Base-by-base conservation (phyloP, 1,284 basidiomycete genomes). In the Puccinia coronata region DNA sequence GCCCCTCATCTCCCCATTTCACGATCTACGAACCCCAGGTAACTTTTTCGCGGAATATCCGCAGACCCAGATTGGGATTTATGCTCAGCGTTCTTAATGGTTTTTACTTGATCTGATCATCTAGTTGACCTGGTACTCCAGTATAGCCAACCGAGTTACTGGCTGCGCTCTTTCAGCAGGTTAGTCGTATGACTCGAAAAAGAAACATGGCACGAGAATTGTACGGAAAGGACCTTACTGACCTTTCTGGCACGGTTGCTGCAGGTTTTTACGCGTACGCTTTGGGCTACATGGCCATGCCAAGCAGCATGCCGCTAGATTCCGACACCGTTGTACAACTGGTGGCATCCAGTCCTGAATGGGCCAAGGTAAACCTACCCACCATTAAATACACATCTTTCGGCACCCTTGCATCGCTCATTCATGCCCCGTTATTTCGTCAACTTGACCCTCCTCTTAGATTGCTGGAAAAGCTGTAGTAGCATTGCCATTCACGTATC, bases 11-110 rank as follows among this genome's bases (percentile, higher is more conserved):
- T 84, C 96, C 97, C 31, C 95, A 98, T 87, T 92, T 96, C 84
- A 93, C 93, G 71, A 98, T 98, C 87, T 99, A 98, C 88, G 93
- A 97, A 87, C 95, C 94, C 28, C 96, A 98, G 87, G 87, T 95
- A 2, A 53, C 12, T 23, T 6, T 1, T 49, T 70, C 25, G n/a
- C 55, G 25, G 59, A 47, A 84, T 82, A 49, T 84, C 61, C 83
- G 84, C 25, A n/a, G 20, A 16, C 20, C 12, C 23, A 63, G 1
- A 25, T 34, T 25, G 25, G n/a, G n/a, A 51, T 51, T 55, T 67
- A 28, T 34, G 23, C 47, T 49, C 28, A 51, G 39, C 47, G 8
- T 67, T 23, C 39, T 67, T 41, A 11, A 43, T 47, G 36, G 12
- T 18, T 70, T 49, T 34, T 71, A 2, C 28, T 67, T 14, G 11